phyloP scores from a whole-genome alignment of 1,139 yeast species.

The Suhomyces wounanorum region DNA sequence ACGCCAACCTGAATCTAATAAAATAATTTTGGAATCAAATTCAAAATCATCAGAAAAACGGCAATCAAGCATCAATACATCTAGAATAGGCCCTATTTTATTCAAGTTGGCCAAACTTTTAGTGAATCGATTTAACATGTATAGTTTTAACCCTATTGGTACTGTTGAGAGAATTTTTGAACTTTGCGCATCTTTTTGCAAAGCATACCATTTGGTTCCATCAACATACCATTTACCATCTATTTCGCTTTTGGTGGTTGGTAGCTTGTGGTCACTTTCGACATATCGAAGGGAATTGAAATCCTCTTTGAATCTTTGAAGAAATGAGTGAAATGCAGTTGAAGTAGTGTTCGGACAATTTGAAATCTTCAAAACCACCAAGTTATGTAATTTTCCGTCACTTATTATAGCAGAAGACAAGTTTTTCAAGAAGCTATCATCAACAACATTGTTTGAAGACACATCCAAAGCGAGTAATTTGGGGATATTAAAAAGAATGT shows the following conservation, averaged over 20 bases:
- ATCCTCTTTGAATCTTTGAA: conserved; percentile 16
- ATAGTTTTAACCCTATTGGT: conserved; percentile 33
- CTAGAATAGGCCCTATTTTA: conserved; percentile 16
- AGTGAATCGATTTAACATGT: conserved; percentile 15
- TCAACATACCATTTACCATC: conserved; percentile 16
- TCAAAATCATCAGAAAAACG: conserved; percentile 1
- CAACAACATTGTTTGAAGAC: conserved; percentile 29
- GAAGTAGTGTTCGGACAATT: conserved; percentile 30
- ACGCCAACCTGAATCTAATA: conserved; percentile 15
- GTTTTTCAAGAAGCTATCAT: conserved; percentile 34
- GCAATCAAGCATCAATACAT: conserved; percentile 24
- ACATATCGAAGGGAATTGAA: conserved; percentile 26
- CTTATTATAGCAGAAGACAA: conserved; percentile 25
- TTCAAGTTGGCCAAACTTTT: not conserved
- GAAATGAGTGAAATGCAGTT: conserved; percentile 21
- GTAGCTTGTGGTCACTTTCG: conserved; percentile 24
- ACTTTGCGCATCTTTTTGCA: conserved; percentile 10
- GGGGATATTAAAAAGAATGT: conserved; percentile 32
- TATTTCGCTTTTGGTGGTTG: conserved; percentile 4
- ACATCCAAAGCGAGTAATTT: conserved; percentile 37
- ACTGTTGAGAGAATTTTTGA: conserved; percentile 19
- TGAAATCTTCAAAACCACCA: conserved; percentile 28
- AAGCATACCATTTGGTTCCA: conserved; percentile 29
- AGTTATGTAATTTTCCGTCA: conserved; percentile 25
- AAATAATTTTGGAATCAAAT: conserved; percentile 1